Evolutionary conservation across 352 stramenopile species (phyloP).

Genomic region (Phytopythium aichiense): DNA sequence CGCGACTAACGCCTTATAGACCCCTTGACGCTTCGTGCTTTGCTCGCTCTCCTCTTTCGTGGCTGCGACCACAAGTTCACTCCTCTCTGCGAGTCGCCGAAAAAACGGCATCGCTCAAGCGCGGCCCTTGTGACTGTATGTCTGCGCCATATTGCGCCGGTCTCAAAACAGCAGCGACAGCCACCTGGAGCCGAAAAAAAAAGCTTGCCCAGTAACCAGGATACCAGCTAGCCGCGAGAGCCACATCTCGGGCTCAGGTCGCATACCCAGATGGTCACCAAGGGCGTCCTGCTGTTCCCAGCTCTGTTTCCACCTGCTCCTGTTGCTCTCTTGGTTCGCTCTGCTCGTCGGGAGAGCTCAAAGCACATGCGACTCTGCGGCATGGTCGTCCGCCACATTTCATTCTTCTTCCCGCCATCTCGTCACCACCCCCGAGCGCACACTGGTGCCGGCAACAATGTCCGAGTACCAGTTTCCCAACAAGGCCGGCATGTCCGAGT

Average conservation of each 20-base stretch:
- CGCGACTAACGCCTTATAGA: neutral
- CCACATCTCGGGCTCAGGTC: neutral
- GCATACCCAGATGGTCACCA: conserved; percentile 3
- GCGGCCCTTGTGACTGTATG: neutral
- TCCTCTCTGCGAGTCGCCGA: neutral
- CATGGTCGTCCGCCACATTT: neutral
- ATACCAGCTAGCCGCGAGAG: neutral
- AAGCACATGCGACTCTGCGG: neutral
- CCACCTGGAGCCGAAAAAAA: neutral
- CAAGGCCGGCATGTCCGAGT: conserved; percentile 1
- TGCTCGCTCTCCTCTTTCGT: neutral
- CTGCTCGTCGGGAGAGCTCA: neutral
- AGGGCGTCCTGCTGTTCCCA: neutral
- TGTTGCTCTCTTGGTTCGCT: neutral
- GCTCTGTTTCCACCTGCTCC: neutral
- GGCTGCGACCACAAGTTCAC: neutral
- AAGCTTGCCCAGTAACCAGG: neutral
- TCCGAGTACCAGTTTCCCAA: neutral
- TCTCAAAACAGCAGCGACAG: neutral
- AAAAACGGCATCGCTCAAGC: neutral
- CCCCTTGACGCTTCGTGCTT: neutral
- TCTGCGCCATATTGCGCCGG: conserved; percentile 1
- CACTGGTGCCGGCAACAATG: neutral
- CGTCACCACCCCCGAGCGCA: neutral
- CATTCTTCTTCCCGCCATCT: neutral